Conservation (phyloP, 1,284 basidiomycete species). For the Spongiforma sp. region DNA sequence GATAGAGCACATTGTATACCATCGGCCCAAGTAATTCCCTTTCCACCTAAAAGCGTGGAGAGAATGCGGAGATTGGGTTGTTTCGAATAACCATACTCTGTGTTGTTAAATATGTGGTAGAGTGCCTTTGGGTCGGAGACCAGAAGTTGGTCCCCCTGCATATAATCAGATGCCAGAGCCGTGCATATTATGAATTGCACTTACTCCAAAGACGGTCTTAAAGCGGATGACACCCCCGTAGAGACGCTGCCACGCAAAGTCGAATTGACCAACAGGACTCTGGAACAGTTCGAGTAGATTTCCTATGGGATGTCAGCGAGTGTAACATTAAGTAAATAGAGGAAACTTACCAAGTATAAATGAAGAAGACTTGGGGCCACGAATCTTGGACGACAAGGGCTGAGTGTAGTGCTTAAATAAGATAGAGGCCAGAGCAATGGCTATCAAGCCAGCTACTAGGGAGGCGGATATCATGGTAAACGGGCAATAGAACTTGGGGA, state of each 20-base stretch:
- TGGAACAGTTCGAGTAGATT: conserved; percentile 32
- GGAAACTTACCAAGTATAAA: conserved; percentile 35
- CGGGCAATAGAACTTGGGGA: too few relatives aligned
- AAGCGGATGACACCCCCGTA: conserved; percentile 38
- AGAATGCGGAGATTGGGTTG: conserved; percentile 38
- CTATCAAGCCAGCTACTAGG: conserved; percentile 7
- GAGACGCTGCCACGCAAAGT: conserved; percentile 37
- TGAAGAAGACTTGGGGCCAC: conserved; percentile 38
- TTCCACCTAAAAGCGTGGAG: conserved; percentile 39
- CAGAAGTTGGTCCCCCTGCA: conserved; percentile 32
- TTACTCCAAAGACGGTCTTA: conserved; percentile 31
- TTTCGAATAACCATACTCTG: conserved; percentile 46
- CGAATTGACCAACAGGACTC: conserved; percentile 25
- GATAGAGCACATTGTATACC: conserved; percentile 34
- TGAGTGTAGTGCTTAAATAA: conserved; percentile 16
- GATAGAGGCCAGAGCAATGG: conserved; percentile 22
- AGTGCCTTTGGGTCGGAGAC: conserved; percentile 47
- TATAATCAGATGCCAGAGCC: not conserved
- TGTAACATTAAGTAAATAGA: not conserved
- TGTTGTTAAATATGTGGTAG: conserved; percentile 46
- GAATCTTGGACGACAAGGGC: conserved; percentile 30
- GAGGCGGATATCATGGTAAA: conserved; percentile 16
- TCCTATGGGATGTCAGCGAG: conserved; percentile 17
- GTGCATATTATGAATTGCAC: not conserved
- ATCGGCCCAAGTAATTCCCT: conserved; percentile 46